Conservation (phyloP, 805 yeast species). For the Gaillardinia entomophila region DNA sequence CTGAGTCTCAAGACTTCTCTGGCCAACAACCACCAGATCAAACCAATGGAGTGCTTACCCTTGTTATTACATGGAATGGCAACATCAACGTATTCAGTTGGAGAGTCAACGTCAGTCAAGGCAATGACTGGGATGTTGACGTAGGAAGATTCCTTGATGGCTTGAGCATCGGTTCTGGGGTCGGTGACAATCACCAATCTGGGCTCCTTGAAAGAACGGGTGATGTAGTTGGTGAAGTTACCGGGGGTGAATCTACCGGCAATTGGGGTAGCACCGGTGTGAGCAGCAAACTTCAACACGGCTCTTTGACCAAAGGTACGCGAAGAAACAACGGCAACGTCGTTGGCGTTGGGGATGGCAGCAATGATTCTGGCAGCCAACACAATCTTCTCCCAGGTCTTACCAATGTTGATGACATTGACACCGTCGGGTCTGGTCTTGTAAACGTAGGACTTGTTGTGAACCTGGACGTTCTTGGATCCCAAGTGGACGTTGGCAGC, state of each 20-base stretch:
- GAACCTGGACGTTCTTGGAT: constrained; percentile 99
- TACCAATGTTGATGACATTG: constrained; percentile 95
- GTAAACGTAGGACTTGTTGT: constrained; percentile 95
- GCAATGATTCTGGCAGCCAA: constrained; percentile 99
- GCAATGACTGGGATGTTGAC: constrained; percentile 99
- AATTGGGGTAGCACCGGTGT: constrained; percentile 99
- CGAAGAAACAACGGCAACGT: constrained; percentile 97
- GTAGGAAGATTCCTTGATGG: constrained; percentile 99
- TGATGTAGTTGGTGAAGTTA: constrained; percentile 99
- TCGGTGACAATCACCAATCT: constrained; percentile 98
- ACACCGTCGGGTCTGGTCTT: constrained; percentile 99
- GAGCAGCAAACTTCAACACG: constrained; percentile 98
- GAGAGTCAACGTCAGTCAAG: constrained; percentile 97
- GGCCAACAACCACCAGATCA: constrained; percentile 98
- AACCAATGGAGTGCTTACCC: constrained; percentile 99
- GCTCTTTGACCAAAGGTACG: constrained; percentile 99
- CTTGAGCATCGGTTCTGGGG: constrained; percentile 99
- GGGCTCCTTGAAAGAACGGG: constrained; percentile 99
- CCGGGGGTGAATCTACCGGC: constrained; percentile 99
- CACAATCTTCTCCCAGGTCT: constrained; percentile 99
- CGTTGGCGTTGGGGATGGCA: constrained; percentile 97
- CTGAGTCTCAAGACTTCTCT: constrained; percentile 99
- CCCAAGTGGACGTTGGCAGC: constrained; percentile 99
- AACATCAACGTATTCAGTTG: constrained; percentile 96
- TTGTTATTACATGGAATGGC: constrained; percentile 99